These are phyloP conservation scores for Ogataea zsoltii DNA, from an alignment of 805 yeast genomes.

Conservation along the genomic window DNA sequence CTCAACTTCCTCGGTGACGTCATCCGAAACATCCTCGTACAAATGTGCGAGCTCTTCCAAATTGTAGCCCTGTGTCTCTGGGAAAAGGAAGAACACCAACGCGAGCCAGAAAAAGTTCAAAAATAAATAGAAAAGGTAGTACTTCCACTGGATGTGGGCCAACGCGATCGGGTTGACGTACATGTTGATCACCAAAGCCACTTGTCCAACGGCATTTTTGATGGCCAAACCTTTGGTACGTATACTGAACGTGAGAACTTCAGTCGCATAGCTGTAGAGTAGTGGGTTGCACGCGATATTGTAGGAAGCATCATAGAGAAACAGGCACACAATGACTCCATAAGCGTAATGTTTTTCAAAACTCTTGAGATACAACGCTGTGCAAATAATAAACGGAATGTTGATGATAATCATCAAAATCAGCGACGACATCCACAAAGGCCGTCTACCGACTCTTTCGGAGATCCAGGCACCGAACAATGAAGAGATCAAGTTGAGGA, in stretches of 20 bases:
- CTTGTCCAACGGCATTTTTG: neutral
- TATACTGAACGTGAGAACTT: conserved; percentile 31
- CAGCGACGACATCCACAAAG: conserved; percentile 36
- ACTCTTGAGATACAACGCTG: conserved; percentile 45
- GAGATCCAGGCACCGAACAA: conserved; percentile 29
- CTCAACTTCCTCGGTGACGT: neutral
- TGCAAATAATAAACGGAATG: conserved; percentile 44
- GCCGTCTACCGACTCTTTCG: conserved; percentile 36
- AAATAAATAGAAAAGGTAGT: conserved; percentile 36
- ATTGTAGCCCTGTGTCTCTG: conserved; percentile 38
- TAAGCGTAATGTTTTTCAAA: conserved; percentile 43
- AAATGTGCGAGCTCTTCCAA: conserved; percentile 37
- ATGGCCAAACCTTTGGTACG: conserved; percentile 5
- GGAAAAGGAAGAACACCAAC: conserved; percentile 34
- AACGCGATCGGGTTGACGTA: conserved; percentile 36
- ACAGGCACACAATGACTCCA: conserved; percentile 53
- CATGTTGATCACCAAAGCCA: conserved; percentile 30
- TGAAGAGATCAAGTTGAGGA: conserved; percentile 42
- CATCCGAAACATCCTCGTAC: neutral
- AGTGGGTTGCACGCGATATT: conserved; percentile 45
- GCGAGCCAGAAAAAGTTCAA: conserved; percentile 30
- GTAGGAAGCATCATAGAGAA: conserved; percentile 43
- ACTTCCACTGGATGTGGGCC: conserved; percentile 37
- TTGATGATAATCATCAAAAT: conserved; percentile 38
- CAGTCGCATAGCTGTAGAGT: conserved; percentile 47